Percentiles rank a stretch among this genome's conserved stretches.
Evolutionary conservation across 148 eudicot genomes (phyloP).

Genomic region (Agrostemma githago): DNA sequence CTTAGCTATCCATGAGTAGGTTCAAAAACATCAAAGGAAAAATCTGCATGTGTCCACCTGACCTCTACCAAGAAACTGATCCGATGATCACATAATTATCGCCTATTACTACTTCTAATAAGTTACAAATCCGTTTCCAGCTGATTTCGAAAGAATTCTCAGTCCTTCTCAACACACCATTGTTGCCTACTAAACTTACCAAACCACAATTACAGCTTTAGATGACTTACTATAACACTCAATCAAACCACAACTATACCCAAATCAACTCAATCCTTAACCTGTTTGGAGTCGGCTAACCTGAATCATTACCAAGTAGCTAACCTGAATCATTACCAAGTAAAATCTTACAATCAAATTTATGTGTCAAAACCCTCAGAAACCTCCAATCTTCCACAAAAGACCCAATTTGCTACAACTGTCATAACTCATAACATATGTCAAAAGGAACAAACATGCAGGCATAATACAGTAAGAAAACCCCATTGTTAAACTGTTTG

Average conservation of each 20-base stretch:
- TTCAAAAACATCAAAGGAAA: not conserved
- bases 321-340: not conserved
- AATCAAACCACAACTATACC: not conserved
- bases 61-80: not conserved
- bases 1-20: not conserved
- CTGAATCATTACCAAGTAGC: not conserved
- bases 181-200: not conserved
- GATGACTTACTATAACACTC: too few species aligned
- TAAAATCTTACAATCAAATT: not conserved
- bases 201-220: not conserved
- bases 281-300: not conserved
- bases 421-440: not conserved
- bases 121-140: not conserved
- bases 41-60: not conserved
- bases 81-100: slow-evolving; percentile 2
- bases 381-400: slow-evolving; percentile 9
- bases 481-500: not conserved
- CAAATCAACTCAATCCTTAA: not conserved
- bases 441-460: slow-evolving; percentile 20
- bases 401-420: not conserved
- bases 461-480: slow-evolving; percentile 20
- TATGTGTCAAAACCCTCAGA: not conserved
- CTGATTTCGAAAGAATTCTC: not conserved
- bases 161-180: not conserved
- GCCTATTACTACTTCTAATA: not conserved